Evolutionary conservation across 2,329 filamentous ascomycete species (phyloP).

Genomic region (Microcyclosporella mali): DNA sequence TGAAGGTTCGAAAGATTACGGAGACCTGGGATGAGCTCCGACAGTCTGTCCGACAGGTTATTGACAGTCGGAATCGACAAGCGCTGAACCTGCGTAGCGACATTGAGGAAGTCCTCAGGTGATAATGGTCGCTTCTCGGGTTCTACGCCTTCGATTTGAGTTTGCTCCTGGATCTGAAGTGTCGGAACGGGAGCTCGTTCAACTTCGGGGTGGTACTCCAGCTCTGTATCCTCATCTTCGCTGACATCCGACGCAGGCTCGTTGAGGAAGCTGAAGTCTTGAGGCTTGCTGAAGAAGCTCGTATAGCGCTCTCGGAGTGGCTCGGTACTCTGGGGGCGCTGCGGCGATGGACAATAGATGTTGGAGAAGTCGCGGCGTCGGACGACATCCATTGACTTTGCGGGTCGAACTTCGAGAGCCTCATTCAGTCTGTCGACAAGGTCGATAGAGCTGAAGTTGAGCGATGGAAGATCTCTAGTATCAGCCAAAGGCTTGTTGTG

Average conservation of each 20-base stretch:
- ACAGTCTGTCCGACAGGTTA: slow-evolving; percentile 41
- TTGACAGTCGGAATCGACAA: slow-evolving; percentile 43
- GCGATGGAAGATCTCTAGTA: slow-evolving; percentile 39
- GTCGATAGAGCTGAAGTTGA: slow-evolving; percentile 45
- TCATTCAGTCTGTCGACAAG: slow-evolving; percentile 42
- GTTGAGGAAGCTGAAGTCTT: slow-evolving; percentile 30
- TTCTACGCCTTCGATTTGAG: slow-evolving; percentile 18
- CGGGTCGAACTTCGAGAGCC: slow-evolving; percentile 35
- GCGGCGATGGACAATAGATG: slow-evolving; percentile 29
- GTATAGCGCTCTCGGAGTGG: slow-evolving; percentile 40
- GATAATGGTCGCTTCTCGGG: slow-evolving; percentile 32
- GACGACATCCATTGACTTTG: slow-evolving; percentile 35
- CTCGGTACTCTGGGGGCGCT: slow-evolving; percentile 35
- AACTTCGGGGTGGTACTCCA: slow-evolving; percentile 10
- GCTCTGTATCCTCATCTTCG: slow-evolving; percentile 19
- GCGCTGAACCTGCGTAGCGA: slow-evolving; percentile 40
- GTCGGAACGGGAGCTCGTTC: slow-evolving; percentile 19
- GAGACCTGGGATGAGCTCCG: slow-evolving; percentile 41
- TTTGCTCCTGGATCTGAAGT: slow-evolving; percentile 23
- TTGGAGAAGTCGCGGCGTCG: slow-evolving; percentile 28
- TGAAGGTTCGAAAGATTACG: slow-evolving; percentile 32
- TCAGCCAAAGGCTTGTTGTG: slow-evolving; percentile 31
- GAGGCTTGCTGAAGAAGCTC: slow-evolving; percentile 42
- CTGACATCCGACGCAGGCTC: slow-evolving; percentile 10
- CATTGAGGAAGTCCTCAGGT: slow-evolving; percentile 36